These are phyloP conservation scores for Fragilariopsis cylindrus DNA, from an alignment of 108 stramenopile species.

Conservation along the genomic window DNA sequence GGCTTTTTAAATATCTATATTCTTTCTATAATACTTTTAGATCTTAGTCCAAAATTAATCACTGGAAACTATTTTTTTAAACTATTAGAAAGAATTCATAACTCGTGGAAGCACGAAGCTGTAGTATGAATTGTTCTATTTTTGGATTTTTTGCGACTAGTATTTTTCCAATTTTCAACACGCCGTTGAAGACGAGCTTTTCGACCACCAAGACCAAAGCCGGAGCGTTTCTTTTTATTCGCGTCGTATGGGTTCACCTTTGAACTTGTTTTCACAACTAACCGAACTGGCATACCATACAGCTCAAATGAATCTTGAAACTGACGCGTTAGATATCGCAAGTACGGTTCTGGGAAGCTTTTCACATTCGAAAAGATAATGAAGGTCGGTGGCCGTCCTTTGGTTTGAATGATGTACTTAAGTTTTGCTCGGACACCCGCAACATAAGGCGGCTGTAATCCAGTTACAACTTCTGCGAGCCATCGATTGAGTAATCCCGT, in stretches of 20 bases:
- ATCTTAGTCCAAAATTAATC: no score
- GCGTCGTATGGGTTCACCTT: slow-evolving; percentile 64
- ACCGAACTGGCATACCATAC: slow-evolving; percentile 81
- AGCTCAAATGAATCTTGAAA: slow-evolving; percentile 86
- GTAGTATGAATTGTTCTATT: background rate
- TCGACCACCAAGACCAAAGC: slow-evolving; percentile 71
- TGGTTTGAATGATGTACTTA: slow-evolving; percentile 87
- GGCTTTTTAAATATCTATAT: no score
- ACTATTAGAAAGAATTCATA: no score
- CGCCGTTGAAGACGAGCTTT: slow-evolving; percentile 59
- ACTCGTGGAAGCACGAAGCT: no score
- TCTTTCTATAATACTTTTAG: no score
- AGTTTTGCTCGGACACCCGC: slow-evolving; percentile 51
- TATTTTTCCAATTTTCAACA: slow-evolving; percentile 42
- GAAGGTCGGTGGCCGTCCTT: slow-evolving; percentile 89
- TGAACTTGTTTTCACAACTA: slow-evolving; percentile 74
- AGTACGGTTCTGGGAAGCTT: slow-evolving; percentile 62
- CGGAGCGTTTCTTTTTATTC: slow-evolving; percentile 36
- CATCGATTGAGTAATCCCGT: slow-evolving; percentile 85
- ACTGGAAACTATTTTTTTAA: no score
- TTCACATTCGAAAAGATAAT: slow-evolving; percentile 78
- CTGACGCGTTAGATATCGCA: slow-evolving; percentile 76
- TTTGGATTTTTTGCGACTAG: background rate
- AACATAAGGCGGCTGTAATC: slow-evolving; percentile 60
- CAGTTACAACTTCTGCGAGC: slow-evolving; percentile 71